Conservation (phyloP, 2,329 filamentous ascomycete species). For the Aureobasidium sp. region DNA sequence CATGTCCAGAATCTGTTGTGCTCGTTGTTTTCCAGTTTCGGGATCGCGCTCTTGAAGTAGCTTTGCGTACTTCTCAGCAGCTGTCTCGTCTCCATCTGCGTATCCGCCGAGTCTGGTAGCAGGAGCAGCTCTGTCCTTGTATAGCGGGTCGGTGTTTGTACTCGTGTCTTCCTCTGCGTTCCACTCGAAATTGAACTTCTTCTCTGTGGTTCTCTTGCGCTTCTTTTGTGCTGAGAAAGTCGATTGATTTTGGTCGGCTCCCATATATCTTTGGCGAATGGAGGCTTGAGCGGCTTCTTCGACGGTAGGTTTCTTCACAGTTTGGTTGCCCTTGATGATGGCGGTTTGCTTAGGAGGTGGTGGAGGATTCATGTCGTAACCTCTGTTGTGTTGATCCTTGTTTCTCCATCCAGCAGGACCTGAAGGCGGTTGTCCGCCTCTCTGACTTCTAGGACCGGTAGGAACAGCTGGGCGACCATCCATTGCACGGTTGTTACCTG, state of each 20-base stretch:
- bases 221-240: slow-evolving; percentile 98
- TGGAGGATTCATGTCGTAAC: slow-evolving; percentile 58
- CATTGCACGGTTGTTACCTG: slow-evolving; percentile 2
- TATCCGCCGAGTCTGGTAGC: slow-evolving; percentile 74
- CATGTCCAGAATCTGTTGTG: slow-evolving; percentile 85
- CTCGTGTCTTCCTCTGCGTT: slow-evolving; percentile 95
- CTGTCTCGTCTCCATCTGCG: slow-evolving; percentile 58
- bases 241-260: slow-evolving; percentile 85
- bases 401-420: slow-evolving; percentile 52
- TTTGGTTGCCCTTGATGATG: slow-evolving; percentile 38
- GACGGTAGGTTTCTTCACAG: slow-evolving; percentile 50
- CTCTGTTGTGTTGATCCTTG: slow-evolving; percentile 42
- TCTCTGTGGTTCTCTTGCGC: slow-evolving; percentile 89
- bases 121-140: slow-evolving; percentile 71
- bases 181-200: slow-evolving; percentile 99
- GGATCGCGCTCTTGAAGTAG: slow-evolving; percentile 79
- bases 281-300: slow-evolving; percentile 76
- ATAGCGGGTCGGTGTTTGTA: slow-evolving; percentile 82
- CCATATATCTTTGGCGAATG: slow-evolving; percentile 88
- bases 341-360: slow-evolving; percentile 49
- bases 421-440: slow-evolving; percentile 29
- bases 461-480: slow-evolving; percentile 54
- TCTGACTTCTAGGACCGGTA: slow-evolving; percentile 73
- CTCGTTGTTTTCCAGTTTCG: slow-evolving; percentile 80
- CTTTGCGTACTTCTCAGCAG: slow-evolving; percentile 65